Percentiles rank a stretch among this genome's conserved stretches.
Conservation (phyloP, 1,139 yeast genomes). For the Candida sp. region DNA sequence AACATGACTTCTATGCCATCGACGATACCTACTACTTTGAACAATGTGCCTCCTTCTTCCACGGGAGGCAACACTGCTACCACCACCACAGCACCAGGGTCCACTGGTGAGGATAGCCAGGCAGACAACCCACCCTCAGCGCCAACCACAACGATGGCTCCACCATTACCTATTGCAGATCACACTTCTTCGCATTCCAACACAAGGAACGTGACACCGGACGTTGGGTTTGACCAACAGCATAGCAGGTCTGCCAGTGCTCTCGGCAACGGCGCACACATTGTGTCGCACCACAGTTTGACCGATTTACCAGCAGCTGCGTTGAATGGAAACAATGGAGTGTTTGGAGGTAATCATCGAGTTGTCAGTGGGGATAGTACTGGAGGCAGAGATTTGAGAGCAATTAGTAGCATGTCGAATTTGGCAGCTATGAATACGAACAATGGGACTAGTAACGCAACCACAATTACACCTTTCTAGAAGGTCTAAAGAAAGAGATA, state of each 20-base stretch:
- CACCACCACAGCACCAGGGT: slow-evolving; percentile 9
- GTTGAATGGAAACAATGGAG: neutral
- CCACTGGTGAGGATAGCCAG: neutral
- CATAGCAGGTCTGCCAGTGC: slow-evolving; percentile 10
- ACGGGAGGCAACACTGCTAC: slow-evolving; percentile 11
- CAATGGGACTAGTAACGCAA: neutral
- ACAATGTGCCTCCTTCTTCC: neutral
- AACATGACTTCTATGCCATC: slow-evolving; percentile 21
- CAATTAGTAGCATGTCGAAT: slow-evolving; percentile 45
- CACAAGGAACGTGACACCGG: neutral
- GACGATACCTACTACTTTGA: slow-evolving; percentile 23
- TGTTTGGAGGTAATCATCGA: neutral
- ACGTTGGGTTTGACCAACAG: slow-evolving; percentile 24
- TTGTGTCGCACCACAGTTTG: slow-evolving; percentile 25
- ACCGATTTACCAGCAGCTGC: slow-evolving; percentile 36
- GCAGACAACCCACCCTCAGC: slow-evolving; percentile 11
- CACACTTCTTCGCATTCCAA: neutral
- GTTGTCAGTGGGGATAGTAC: slow-evolving; percentile 1
- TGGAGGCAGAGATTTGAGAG: slow-evolving; percentile 27
- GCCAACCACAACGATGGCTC: slow-evolving; percentile 7
- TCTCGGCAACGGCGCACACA: neutral
- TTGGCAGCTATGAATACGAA: slow-evolving; percentile 16
- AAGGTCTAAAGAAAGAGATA: neutral
- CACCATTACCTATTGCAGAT: neutral
- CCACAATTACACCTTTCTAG: neutral